Conservation (phyloP, 148 eudicot species). For the Chenopodium suecicum region DNA sequence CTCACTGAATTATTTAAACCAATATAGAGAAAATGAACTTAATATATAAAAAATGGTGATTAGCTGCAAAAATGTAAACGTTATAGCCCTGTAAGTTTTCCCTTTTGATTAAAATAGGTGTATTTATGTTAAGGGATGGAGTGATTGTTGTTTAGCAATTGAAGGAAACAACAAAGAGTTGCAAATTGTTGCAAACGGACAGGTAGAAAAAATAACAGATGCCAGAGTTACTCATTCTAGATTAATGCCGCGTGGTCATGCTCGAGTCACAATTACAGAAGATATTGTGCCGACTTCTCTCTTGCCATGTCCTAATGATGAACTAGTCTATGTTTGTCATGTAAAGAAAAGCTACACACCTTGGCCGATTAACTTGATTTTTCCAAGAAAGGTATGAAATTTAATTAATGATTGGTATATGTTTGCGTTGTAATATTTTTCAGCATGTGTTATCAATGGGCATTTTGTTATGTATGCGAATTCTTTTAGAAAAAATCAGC, state of each 20-base stretch:
- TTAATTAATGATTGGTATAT: no score
- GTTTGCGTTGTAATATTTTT: no score
- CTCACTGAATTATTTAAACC: no score
- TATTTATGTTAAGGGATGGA: neutral
- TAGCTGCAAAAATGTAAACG: no score
- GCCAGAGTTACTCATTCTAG: no score
- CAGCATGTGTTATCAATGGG: no score
- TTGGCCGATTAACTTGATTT: constrained; percentile 1
- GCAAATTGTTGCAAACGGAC: neutral
- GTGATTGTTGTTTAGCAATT: neutral
- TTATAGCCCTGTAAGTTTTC: no score
- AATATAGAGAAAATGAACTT: no score
- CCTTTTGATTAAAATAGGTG: neutral
- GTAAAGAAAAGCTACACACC: neutral
- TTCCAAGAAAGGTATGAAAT: constrained; percentile 1
- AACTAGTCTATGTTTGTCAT: neutral
- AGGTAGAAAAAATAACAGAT: neutral
- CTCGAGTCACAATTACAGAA: neutral
- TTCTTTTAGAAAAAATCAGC: no score
- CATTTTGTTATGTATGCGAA: no score
- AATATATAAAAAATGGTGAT: no score
- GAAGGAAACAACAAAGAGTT: neutral
- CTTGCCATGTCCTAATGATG: neutral
- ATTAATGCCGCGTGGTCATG: neutral
- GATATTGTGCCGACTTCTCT: constrained; percentile 1